phyloP scores from a whole-genome alignment of 2,329 filamentous ascomycete genomes.

The Epichloe scottii region DNA sequence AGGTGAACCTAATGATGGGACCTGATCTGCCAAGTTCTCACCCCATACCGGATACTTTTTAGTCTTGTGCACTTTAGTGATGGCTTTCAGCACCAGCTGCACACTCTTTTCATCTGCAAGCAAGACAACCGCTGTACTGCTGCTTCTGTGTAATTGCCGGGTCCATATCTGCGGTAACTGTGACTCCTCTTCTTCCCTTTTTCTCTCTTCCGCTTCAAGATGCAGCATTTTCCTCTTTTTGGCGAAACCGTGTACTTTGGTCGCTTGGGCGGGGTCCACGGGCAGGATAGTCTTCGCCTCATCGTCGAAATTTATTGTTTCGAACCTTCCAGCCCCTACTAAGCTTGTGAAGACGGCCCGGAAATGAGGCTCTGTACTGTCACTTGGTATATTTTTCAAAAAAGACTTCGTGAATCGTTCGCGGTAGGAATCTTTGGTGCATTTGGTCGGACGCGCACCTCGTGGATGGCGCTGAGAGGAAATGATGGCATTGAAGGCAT shows the following conservation, averaged over 20 bases:
- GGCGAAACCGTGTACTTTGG: constrained; percentile 22
- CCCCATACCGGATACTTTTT: constrained; percentile 58
- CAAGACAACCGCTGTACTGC: constrained; percentile 66
- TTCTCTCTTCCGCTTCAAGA: constrained; percentile 42
- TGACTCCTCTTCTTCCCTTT: constrained; percentile 44
- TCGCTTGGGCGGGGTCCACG: constrained; percentile 37
- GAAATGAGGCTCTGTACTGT: constrained; percentile 67
- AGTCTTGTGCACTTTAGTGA: constrained; percentile 46
- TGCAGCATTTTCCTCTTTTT: constrained; percentile 31
- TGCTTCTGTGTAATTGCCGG: constrained; percentile 55
- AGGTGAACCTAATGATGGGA: constrained; percentile 43
- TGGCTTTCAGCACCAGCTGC: constrained; percentile 64
- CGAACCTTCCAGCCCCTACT: constrained; percentile 66
- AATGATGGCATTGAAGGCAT: constrained; percentile 53
- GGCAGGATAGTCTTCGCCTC: constrained; percentile 31
- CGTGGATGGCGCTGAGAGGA: constrained; percentile 55
- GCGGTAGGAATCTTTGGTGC: constrained; percentile 63
- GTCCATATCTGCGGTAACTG: constrained; percentile 63
- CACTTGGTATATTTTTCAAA: constrained; percentile 83
- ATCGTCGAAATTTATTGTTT: constrained; percentile 63
- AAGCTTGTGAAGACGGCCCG: constrained; percentile 62
- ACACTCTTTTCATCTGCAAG: constrained; percentile 76
- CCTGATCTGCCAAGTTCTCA: constrained; percentile 40
- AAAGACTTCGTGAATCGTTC: constrained; percentile 68
- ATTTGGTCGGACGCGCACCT: constrained; percentile 78